Percentiles rank a stretch among this genome's conserved stretches.
phyloP scores from a whole-genome alignment of 805 yeast genomes.

The Pichia eremophila region DNA sequence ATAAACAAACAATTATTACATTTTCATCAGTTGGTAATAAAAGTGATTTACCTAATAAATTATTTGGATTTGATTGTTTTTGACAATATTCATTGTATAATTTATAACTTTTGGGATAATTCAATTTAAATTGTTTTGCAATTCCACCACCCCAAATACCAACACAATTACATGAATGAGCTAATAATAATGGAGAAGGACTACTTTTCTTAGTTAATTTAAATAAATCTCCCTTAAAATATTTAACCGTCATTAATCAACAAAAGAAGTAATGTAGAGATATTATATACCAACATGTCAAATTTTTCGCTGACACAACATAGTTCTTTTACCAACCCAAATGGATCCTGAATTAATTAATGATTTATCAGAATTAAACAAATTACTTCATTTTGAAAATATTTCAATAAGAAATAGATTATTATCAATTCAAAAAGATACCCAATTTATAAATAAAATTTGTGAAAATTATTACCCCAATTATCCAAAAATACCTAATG shows the following conservation, averaged over 20 bases:
- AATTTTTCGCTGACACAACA: no score
- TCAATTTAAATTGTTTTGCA: conserved; percentile 45
- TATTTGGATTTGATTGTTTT: conserved; percentile 13
- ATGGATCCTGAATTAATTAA: conserved; percentile 14
- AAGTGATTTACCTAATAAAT: conserved; percentile 47
- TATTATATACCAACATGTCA: no score
- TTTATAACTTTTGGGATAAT: conserved; percentile 49
- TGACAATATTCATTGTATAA: conserved; percentile 38
- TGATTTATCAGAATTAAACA: conserved; percentile 9
- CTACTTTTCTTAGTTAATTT: no score
- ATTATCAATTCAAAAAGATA: conserved; percentile 63
- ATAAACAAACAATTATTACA: conserved; percentile 54
- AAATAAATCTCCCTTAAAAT: conserved; percentile 53
- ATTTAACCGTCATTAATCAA: conserved; percentile 19
- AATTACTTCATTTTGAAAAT: conserved; percentile 8
- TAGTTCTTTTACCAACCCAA: no score
- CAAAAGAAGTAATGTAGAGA: no score
- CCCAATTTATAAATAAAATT: conserved; percentile 38
- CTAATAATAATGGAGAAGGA: conserved; percentile 47
- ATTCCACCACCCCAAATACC: conserved; percentile 87
- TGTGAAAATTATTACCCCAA: conserved; percentile 20
- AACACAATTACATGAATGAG: conserved; percentile 72
- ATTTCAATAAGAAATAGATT: conserved; percentile 35
- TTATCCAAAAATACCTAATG: conserved; percentile 56
- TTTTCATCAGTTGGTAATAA: conserved; percentile 29